Percentiles rank a stretch among this genome's conserved stretches.
These are phyloP conservation scores for Candida multigemmis DNA, from an alignment of 805 yeast species.

Conservation along the genomic window DNA sequence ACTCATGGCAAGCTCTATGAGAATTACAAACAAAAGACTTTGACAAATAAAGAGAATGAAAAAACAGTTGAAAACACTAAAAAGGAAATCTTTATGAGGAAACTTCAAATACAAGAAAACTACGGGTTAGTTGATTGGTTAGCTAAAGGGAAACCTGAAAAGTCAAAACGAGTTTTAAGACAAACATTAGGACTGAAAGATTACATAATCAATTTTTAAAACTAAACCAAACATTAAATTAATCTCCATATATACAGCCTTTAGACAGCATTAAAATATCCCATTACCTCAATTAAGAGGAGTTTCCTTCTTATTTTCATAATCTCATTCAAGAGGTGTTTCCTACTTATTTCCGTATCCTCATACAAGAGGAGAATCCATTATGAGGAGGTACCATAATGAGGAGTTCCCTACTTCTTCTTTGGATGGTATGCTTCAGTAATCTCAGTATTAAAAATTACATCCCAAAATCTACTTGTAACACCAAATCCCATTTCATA, in stretches of 20 bases:
- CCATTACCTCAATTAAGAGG: not conserved
- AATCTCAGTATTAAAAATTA: slow-evolving; percentile 76
- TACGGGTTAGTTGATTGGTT: not conserved
- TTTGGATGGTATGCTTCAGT: slow-evolving; percentile 41
- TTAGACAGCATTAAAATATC: slow-evolving; percentile 3
- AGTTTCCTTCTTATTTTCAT: not conserved
- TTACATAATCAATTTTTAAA: too few species aligned
- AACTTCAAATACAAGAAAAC: not conserved
- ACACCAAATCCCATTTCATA: slow-evolving; percentile 97
- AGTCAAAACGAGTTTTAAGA: not conserved
- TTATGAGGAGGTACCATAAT: not conserved
- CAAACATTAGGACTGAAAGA: not conserved
- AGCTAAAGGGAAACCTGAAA: not conserved
- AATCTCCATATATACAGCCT: not conserved
- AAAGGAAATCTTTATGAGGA: not conserved
- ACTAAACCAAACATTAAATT: too few species aligned
- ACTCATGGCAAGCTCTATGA: not conserved
- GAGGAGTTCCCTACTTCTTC: slow-evolving; percentile 11
- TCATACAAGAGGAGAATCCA: not conserved
- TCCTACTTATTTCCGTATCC: not conserved
- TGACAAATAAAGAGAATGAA: not conserved
- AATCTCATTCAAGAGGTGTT: not conserved
- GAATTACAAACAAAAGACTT: not conserved
- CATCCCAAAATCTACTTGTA: slow-evolving; percentile 90
- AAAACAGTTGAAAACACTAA: not conserved